Base-by-base conservation (phyloP, 2,329 filamentous ascomycete genomes). In the Cercospora sojina region DNA sequence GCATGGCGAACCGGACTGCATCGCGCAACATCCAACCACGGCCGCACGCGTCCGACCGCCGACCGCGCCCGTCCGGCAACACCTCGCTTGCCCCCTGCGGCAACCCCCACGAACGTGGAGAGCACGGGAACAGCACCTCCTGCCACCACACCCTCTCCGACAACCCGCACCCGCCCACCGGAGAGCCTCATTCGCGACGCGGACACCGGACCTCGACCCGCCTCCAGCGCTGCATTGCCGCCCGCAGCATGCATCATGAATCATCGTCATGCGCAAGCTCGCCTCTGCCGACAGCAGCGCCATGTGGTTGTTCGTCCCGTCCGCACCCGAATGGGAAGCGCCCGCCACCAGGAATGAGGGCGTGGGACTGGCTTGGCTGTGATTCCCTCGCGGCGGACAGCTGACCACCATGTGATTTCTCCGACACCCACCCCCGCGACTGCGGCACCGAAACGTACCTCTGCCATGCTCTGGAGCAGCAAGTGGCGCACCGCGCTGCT, bases 251-350 rank as follows among this genome's bases (percentile, higher is more conserved):
- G 16, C 41, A 61, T 31, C 23, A 29, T 51, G 58, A 27, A 4
- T 41, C 35, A 27, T 61, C 58, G 38, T 51, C 32, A 61, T 51
- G 38, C 58, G 23, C 32, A 25, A 27, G 6, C 58, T n/a, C 9
- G 10, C 27, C 16, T 32, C 38, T 61, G 29, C 58, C 58, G 58
- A 25, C 58, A 49, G 58, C 58, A 61, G 58, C 41, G 35, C 25
- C 18, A 47, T 61, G 58, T 61, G 58, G 58, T 61, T 61, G 58
- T 61, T 51, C 18, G 20, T 20, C 58, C 51, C 51, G 51, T 18
- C 13, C 20, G 27, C 51, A 13, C 51, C 23, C 51, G 23, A 55
- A 55, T 29, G 51, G 7, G 25, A n/a, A 41, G 16, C 25, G 58
- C 38, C 58, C 35, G 38, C 58, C 27, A 47, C 23, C 12, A 29